Evolutionary conservation across 768 basidiomycete genomes (phyloP), one percentile per base, ranked within the genome.

Genomic region (Pleurotus salmoneostramineus): DNA sequence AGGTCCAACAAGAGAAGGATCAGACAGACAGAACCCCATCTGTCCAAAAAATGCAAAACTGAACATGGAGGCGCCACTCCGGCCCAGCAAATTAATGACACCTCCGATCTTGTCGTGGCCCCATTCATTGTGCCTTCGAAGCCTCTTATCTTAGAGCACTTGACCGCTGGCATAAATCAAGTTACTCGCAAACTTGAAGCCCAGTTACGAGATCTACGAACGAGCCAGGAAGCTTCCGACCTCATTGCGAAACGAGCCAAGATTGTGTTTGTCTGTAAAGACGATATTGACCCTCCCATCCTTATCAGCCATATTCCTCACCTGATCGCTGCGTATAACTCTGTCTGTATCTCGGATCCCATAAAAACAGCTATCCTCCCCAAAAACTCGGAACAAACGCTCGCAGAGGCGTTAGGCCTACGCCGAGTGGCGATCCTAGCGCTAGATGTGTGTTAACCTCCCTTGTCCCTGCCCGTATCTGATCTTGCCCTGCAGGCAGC

Each of bases 281-380:
- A 82, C 34, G 93, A 94, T 64, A 71, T 93, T 58, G 83, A 93
- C 66, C 89, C 92, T 8, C 77, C 85, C 6, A 71, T 84, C 14
- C 72, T 93, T 50, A 75, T 93, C 52, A 83, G 83, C 48, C 92
- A 95, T 68, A 68, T 95, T 17, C 91, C 88, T 7, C 82, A 85
- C 63, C 77, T 94, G 36, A 82, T 91, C 4, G 92, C 93, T 0
- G 80, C 88, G 0, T 89, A 79, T 67, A 95, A 94, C 70, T 83
- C 87, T 27, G 62, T 14, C 40, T 50, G 21, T 17, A 14, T 37
- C 49, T 56, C 61, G 36, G 62, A 74, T 4, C 64, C 67, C 33
- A 71, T 88, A 55, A 84, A 80, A 68, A 72, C 93, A 21, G 72
- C 91, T 36, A 76, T 84, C 15, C 71, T 95, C 10, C 85, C 89